A percentile compares a stretch with the other conserved stretches of the same genome.
These are phyloP conservation scores for Melampsora abietis-canadensis DNA, from an alignment of 1,284 basidiomycete genomes.

Conservation along the genomic window DNA sequence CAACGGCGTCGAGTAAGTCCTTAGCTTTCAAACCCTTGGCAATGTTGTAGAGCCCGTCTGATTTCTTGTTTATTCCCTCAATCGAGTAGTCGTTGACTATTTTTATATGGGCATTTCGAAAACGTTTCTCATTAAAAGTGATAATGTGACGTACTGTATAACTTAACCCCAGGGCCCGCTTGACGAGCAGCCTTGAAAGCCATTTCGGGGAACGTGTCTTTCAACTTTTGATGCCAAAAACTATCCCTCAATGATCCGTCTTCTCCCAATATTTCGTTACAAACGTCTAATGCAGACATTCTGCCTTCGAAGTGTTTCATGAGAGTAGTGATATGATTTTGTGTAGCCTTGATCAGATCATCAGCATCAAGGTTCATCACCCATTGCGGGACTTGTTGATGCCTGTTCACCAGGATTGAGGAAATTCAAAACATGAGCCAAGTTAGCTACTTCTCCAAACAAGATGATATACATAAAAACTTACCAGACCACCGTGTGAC, in stretches of 20 bases:
- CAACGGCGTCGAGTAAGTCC: background rate
- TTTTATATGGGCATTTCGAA: background rate
- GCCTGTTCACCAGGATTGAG: background rate
- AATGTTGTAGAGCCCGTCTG: background rate
- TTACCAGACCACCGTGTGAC: too few relatives aligned
- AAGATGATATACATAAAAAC: too few relatives aligned
- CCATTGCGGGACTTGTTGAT: background rate
- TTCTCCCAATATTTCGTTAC: slow-evolving; percentile 1
- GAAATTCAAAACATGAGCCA: too few relatives aligned
- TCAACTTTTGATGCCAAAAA: background rate
- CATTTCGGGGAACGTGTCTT: background rate
- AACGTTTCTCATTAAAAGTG: background rate
- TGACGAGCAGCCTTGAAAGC: background rate
- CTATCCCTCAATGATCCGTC: background rate
- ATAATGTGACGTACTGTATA: background rate
- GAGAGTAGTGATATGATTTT: background rate
- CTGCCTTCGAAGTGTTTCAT: background rate
- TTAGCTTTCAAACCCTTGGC: background rate
- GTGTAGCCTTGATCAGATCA: background rate
- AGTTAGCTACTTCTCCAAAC: too few relatives aligned
- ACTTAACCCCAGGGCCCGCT: background rate
- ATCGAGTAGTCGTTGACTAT: background rate
- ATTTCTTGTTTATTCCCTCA: slow-evolving; percentile 1
- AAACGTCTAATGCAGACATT: slow-evolving; percentile 1
- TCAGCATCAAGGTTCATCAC: background rate